Base-by-base conservation (phyloP, 768 basidiomycete species). In the Suillus clintonianus region DNA sequence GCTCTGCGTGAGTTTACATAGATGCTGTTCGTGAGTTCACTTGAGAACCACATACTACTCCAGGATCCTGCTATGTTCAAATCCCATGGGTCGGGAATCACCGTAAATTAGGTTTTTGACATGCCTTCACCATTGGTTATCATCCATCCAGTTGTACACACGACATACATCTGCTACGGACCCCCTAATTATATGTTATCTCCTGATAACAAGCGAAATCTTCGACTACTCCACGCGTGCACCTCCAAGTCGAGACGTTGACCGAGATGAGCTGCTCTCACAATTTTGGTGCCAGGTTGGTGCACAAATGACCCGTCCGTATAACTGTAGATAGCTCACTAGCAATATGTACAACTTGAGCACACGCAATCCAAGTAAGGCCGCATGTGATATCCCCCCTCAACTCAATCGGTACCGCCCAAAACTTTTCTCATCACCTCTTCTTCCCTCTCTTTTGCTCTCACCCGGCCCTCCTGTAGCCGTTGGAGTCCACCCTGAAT, bases 401-500 rank as follows among this genome's bases (percentile, higher is more conserved):
- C 58, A 4, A 34, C 50, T 66, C 57, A 68, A 57, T 62, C 62
- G 13, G 62, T 58, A 22, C 64, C 62, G 3, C 68, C 68, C 42
- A 76, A 45, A 6, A 79, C 54, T 53, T 48, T 67, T 62, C 64
- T 68, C 53, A 74, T 64, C 11, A 71, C 65, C 22, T 77, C 71
- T 4, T 77, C 82, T 66, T 86, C 84, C 58, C 81, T 66, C 66
- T 74, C 77, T 69, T 77, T 82, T 14, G 86, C 86, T 55, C 81
- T 80, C 27, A 78, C 70, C 63, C 89, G 81, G 6, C 86, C 82
- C 70, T 87, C 85, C 70, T 81, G 84, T 27, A 76, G 39, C 60
- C 82, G 82, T 65, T 89, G 83, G 68, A 92, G 67, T 8, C 91
- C 90, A 42, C 69, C 79, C 70, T 77, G 78, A 67, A 94, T 91